Evolutionary conservation across 106 monocot species (phyloP), one percentile per base, ranked within the genome.

Genomic region (Dendrobium catenatum): DNA sequence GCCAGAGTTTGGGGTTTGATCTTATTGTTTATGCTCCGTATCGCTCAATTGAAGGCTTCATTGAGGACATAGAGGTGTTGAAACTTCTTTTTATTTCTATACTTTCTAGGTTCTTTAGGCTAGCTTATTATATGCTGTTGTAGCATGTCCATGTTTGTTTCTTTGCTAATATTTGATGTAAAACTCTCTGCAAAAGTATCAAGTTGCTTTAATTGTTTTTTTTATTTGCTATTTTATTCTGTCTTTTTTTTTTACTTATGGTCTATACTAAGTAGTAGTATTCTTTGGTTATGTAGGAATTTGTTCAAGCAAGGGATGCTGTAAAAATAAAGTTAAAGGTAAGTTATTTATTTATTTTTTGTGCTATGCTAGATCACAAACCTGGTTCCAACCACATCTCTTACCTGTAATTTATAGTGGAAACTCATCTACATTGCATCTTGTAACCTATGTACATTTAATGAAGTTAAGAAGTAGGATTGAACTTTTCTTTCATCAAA

Each of bases 1-100:
- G 31, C 81, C 86, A 98, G 97, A 88, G 85, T 80, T 79, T 98
- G 81, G 94, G 81, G 18, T 98, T 98, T 89, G 97, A 98, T 90
- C 90, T 98, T 73, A 93, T 98, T 87, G 92, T 98, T 59, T 95
- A 91, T 93, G 85, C 90, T 84, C 97, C 97, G 15, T 98, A 98
- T 81, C 86, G 97, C 33, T 88, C 97, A 9, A 77, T 98, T 82
- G 91, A 93, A 84, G 94, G 97, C 72, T 94, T 94, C 87, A 42
- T 89, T 72, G 86, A 87, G 56, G 94, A 94, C 72, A 88, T 94
- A 81, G 86, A 98, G 90, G 97, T 94, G 55, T 82, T 24, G 3
- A 42, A 33, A 2, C 1, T 68, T 18, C 61, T 40, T 49, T 19
- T 80, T 19, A 75, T 4, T 76, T 9, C 49, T 66, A 33, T 10